phyloP scores from a whole-genome alignment of 208 protist genomes.

The Eutreptiella sp. region DNA sequence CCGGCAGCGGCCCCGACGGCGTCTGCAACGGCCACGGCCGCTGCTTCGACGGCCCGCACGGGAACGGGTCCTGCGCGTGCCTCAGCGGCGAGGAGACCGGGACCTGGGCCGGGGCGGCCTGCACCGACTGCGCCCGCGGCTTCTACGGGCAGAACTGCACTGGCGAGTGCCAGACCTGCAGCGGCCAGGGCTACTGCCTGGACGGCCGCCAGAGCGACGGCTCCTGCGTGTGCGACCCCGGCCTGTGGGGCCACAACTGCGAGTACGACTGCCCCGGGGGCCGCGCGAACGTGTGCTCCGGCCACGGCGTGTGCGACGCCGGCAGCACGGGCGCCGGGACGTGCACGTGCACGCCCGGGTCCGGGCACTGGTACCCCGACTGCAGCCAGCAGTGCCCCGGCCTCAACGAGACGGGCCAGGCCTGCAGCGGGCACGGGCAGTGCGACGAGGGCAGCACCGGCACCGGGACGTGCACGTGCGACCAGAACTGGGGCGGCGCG shows the following conservation, averaged over 20 bases:
- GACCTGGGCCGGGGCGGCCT: constrained; percentile 13
- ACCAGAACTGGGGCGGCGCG: neutral
- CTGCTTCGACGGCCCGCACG: constrained; percentile 12
- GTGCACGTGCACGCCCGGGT: constrained; percentile 27
- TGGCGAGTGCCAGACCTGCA: constrained; percentile 3
- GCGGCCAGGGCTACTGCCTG: neutral
- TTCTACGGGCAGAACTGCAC: constrained; percentile 18
- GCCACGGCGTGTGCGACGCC: constrained; percentile 19
- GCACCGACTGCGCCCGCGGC: constrained; percentile 8
- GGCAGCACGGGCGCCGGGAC: constrained; percentile 9
- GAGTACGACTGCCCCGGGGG: too few species aligned
- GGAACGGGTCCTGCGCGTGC: constrained; percentile 12
- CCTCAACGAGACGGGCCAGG: neutral
- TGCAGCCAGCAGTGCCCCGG: constrained; percentile 13
- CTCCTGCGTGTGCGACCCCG: constrained; percentile 4
- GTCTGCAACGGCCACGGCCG: neutral
- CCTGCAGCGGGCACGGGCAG: too few species aligned
- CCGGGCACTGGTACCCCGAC: constrained; percentile 6
- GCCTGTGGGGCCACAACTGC: neutral
- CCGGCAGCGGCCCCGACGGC: neutral
- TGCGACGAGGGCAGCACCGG: constrained; percentile 19
- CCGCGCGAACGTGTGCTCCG: constrained; percentile 1
- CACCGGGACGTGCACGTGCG: constrained; percentile 17
- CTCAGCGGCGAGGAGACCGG: neutral
- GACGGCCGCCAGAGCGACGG: neutral